Evolutionary conservation across 163 green algal genomes (phyloP).

Genomic region (Prototheca wickerhamii): DNA sequence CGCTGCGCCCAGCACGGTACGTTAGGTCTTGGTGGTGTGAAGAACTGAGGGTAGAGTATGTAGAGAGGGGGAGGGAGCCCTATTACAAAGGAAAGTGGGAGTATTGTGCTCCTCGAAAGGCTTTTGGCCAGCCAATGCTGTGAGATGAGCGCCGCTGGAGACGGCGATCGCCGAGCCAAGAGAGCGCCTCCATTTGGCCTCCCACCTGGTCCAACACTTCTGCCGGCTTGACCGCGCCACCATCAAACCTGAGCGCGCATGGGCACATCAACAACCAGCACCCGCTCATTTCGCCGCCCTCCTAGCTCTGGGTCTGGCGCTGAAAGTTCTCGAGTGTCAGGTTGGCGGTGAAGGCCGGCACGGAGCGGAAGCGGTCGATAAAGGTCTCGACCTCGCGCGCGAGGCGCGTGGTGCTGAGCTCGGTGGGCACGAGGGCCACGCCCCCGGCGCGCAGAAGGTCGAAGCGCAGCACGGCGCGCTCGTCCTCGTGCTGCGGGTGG

Average conservation of each 20-base stretch:
- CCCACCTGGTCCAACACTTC: no score
- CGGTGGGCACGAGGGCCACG: constrained; percentile 55
- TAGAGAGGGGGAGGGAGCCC: not conserved
- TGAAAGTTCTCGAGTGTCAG: constrained; percentile 84
- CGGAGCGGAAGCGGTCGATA: constrained; percentile 57
- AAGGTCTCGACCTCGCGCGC: constrained; percentile 54
- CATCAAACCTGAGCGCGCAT: not conserved
- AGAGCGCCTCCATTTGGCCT: no score
- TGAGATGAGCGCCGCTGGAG: no score
- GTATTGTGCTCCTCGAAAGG: no score
- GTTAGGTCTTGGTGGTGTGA: not conserved
- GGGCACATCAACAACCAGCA: not conserved
- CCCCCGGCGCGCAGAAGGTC: constrained; percentile 23
- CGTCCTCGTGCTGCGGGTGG: constrained; percentile 28
- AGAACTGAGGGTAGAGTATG: constrained; percentile 24
- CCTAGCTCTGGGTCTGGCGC: constrained; percentile 48
- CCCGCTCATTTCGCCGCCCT: not conserved
- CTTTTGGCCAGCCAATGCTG: no score
- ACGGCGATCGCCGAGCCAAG: no score
- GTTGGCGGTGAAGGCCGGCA: constrained; percentile 84
- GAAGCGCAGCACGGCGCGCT: constrained; percentile 48
- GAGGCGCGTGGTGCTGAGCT: constrained; percentile 21
- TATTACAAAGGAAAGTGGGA: no score
- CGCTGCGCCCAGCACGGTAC: constrained; percentile 56
- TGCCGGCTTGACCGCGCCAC: not conserved